Conservation (phyloP, 805 yeast genomes). For the Yamadazyma sp. region DNA sequence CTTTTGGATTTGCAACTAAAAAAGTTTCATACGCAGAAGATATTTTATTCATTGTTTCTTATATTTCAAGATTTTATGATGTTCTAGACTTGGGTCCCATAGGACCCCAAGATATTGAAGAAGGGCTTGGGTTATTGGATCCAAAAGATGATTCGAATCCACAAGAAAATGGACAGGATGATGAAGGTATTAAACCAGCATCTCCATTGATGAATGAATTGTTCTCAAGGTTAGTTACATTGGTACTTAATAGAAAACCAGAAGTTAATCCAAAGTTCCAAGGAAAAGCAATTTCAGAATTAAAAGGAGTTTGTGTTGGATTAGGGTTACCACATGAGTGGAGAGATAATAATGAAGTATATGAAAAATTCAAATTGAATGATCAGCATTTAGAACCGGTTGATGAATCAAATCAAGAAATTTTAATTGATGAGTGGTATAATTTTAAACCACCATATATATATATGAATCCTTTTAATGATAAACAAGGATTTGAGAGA, state of each 20-base stretch:
- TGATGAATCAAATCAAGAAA: slow-evolving; percentile 9
- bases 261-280: slow-evolving; percentile 20
- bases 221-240: slow-evolving; percentile 27
- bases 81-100: slow-evolving; percentile 16
- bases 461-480: slow-evolving; percentile 18
- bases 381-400: slow-evolving; percentile 3
- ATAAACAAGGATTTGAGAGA: slow-evolving; percentile 25
- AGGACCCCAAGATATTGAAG: slow-evolving; percentile 39
- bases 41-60: slow-evolving; percentile 30
- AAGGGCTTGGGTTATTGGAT: slow-evolving; percentile 29
- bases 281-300: slow-evolving; percentile 31
- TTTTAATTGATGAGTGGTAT: slow-evolving; percentile 10
- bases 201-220: slow-evolving; percentile 31
- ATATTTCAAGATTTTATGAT: slow-evolving; percentile 27
- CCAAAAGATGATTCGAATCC: too few species aligned
- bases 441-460: slow-evolving; percentile 6
- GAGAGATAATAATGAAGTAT: slow-evolving; percentile 20
- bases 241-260: slow-evolving; percentile 37
- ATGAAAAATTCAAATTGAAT: slow-evolving; percentile 8
- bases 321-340: slow-evolving; percentile 41
- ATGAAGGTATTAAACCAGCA: slow-evolving; percentile 10
- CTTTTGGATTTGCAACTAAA: slow-evolving; percentile 29
- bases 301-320: slow-evolving; percentile 22
- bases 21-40: slow-evolving; percentile 29
- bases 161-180: neutral